Conservation (phyloP, 768 basidiomycete species). For the Rossbeevera mucosa region DNA sequence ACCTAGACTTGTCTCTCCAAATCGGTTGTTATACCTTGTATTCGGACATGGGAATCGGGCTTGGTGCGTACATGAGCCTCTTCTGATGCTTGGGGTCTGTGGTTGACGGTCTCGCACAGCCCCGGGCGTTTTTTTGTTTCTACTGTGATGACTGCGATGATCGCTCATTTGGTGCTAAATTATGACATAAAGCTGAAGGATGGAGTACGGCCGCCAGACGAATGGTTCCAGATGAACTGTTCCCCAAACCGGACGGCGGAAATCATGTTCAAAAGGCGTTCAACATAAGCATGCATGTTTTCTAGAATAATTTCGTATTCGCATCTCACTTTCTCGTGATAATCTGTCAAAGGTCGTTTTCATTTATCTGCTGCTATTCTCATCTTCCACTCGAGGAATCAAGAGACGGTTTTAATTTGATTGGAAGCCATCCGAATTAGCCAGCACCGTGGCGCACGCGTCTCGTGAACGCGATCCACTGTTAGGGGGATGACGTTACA, state of each 20-base stretch:
- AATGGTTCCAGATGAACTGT: conserved; percentile 34
- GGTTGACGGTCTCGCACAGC: conserved; percentile 22
- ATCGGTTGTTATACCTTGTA: conserved; percentile 31
- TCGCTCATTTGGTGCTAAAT: conserved; percentile 38
- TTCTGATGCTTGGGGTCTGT: not conserved
- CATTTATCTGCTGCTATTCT: conserved; percentile 3
- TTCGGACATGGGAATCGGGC: conserved; percentile 34
- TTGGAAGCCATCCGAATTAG: conserved; percentile 13
- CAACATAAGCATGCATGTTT: conserved; percentile 10
- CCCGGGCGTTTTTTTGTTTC: conserved; percentile 43
- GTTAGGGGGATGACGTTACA: not conserved
- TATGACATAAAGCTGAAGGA: conserved; percentile 39
- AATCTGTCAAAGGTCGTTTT: conserved; percentile 5
- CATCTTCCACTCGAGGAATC: not conserved
- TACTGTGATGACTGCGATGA: conserved; percentile 36
- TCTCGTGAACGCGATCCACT: not conserved
- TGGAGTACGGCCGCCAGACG: conserved; percentile 32
- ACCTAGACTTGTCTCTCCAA: conserved; percentile 29
- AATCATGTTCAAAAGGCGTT: conserved; percentile 35
- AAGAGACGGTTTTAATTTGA: conserved; percentile 1
- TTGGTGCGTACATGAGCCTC: conserved; percentile 26
- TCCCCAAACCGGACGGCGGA: conserved; percentile 34
- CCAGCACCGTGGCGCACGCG: not conserved
- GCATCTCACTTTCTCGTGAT: conserved; percentile 6
- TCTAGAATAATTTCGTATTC: conserved; percentile 10